Conservation (phyloP, 495 filamentous ascomycete species). For the Evernia prunastri region DNA sequence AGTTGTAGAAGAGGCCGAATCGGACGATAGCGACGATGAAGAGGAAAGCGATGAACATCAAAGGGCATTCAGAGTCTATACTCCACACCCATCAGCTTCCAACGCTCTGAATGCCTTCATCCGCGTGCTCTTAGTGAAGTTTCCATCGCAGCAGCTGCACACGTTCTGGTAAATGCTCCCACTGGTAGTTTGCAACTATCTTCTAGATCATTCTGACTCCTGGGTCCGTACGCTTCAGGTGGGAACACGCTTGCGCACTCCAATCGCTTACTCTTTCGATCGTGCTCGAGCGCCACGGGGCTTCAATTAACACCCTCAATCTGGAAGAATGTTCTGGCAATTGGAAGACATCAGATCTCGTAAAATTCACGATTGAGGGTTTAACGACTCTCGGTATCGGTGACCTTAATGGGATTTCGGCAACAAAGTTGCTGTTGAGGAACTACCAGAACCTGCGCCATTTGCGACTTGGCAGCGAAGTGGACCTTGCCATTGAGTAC, state of each 20-base stretch:
- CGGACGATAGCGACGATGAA: neutral
- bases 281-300: neutral
- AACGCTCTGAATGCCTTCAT: conserved; percentile 5
- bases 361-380: neutral
- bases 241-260: neutral
- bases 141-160: neutral
- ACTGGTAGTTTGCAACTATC: neutral
- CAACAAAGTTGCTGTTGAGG: neutral
- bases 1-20: neutral
- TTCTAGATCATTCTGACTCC: neutral
- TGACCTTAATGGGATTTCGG: neutral
- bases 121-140: neutral
- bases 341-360: neutral
- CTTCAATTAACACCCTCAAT: neutral
- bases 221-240: neutral
- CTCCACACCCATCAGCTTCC: neutral
- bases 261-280: neutral
- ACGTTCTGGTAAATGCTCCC: neutral
- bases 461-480: neutral
- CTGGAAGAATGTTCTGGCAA: neutral
- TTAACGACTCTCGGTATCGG: neutral
- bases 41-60: neutral
- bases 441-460: neutral
- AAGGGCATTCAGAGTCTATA: neutral
- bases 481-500: neutral